Percentiles rank a stretch among this genome's conserved stretches.
phyloP scores from a whole-genome alignment of 176 grass and related monocot species.

The Ensete glaucum region DNA sequence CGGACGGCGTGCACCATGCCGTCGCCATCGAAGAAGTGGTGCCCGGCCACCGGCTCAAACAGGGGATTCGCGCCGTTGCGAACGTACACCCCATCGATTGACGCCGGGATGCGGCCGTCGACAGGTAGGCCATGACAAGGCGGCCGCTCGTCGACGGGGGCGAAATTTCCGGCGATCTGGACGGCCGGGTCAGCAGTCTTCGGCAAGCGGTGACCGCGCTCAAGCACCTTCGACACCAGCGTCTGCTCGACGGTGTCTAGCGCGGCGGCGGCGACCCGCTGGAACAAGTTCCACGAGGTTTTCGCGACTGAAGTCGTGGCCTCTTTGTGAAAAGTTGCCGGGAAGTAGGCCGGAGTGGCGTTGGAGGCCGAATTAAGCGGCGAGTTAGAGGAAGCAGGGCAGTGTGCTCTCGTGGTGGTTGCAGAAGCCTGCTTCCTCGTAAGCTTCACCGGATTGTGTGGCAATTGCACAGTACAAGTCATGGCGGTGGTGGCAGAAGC shows the following conservation, averaged over 20 bases:
- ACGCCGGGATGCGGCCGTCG: slow-evolving; percentile 26
- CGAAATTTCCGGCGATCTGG: slow-evolving; percentile 79
- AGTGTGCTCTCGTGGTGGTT: not conserved
- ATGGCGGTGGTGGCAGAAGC: no score
- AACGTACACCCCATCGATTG: slow-evolving; percentile 53
- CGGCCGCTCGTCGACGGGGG: slow-evolving; percentile 39
- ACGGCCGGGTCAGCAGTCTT: slow-evolving; percentile 45
- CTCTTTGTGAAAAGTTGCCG: not conserved
- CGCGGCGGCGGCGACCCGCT: slow-evolving; percentile 33
- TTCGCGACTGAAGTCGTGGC: no score
- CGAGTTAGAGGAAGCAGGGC: not conserved
- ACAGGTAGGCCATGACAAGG: slow-evolving; percentile 26
- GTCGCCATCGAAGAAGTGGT: slow-evolving; percentile 90
- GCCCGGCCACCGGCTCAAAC: slow-evolving; percentile 43
- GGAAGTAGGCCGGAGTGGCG: no score
- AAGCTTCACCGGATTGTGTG: no score
- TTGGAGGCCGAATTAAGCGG: not conserved
- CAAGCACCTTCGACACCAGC: slow-evolving; percentile 34
- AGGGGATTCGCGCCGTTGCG: slow-evolving; percentile 78
- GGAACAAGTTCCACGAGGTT: slow-evolving; percentile 44
- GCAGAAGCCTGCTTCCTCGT: no score
- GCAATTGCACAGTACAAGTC: no score
- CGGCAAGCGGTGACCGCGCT: slow-evolving; percentile 33
- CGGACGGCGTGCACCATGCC: slow-evolving; percentile 77
- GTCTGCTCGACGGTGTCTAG: slow-evolving; percentile 40